phyloP scores from a whole-genome alignment of 1,139 yeast species.

The Maudiozyma humilis region DNA sequence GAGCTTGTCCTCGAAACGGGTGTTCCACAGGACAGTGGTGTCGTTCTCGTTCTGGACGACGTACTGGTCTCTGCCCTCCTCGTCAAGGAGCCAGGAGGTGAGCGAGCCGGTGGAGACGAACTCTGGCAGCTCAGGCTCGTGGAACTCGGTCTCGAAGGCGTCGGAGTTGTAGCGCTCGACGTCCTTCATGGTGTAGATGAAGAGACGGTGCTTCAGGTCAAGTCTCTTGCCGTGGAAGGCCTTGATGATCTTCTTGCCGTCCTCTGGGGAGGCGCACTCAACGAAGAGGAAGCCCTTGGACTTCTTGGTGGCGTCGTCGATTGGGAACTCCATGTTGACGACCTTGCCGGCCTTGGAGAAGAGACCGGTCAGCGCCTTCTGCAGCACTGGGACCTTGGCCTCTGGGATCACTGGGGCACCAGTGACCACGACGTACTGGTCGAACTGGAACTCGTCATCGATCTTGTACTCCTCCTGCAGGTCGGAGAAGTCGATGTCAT shows the following conservation, averaged over 20 bases:
- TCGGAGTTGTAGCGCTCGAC: conserved; percentile 76
- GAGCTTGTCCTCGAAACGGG: conserved; percentile 46
- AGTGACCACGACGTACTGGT: conserved; percentile 77
- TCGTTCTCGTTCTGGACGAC: conserved; percentile 71
- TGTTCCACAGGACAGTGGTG: conserved; percentile 85
- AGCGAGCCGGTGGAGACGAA: conserved; percentile 73
- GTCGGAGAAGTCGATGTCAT: conserved; percentile 80
- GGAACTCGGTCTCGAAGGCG: conserved; percentile 48
- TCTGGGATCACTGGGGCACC: conserved; percentile 96
- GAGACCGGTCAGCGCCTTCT: conserved; percentile 77
- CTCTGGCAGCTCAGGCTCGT: conserved; percentile 62
- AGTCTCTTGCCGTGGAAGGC: conserved; percentile 80
- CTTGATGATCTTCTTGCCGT: conserved; percentile 74
- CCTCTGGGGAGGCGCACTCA: conserved; percentile 60
- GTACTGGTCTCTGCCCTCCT: conserved; percentile 84
- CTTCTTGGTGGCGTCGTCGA: conserved; percentile 57
- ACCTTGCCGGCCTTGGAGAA: conserved; percentile 57
- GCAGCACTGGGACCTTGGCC: conserved; percentile 72
- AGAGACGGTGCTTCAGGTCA: conserved; percentile 86
- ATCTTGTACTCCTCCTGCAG: conserved; percentile 70
- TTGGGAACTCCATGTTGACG: conserved; percentile 60
- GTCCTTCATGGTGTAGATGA: conserved; percentile 75
- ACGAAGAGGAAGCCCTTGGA: conserved; percentile 86
- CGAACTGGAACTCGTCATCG: conserved; percentile 54
- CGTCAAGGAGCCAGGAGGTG: conserved; percentile 86